These are phyloP conservation scores for Globisporangium spiculum DNA, from an alignment of 352 stramenopile species.

Conservation along the genomic window DNA sequence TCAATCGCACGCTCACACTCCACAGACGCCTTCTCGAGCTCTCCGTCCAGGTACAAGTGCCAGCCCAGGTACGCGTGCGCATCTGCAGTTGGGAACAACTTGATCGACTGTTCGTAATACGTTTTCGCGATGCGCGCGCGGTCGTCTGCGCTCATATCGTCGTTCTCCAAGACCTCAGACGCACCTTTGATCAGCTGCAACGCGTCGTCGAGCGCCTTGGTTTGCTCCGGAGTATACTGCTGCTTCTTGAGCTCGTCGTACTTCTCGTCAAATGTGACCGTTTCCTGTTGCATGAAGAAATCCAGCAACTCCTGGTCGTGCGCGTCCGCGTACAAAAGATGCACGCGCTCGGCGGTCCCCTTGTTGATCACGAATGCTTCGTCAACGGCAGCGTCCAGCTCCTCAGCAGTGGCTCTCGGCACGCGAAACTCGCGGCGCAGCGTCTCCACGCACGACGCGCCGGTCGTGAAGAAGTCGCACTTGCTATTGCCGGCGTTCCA, in stretches of 20 bases:
- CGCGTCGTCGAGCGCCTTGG: constrained; percentile 35
- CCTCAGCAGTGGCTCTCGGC: background rate
- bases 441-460: constrained; percentile 50
- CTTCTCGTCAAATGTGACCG: constrained; percentile 47
- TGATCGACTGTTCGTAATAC: constrained; percentile 70
- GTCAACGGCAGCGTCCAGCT: constrained; percentile 45
- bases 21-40: constrained; percentile 45
- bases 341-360: constrained; percentile 57
- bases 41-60: constrained; percentile 62
- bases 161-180: constrained; percentile 38
- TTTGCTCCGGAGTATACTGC: constrained; percentile 18
- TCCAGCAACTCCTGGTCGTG: constrained; percentile 37
- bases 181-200: constrained; percentile 61
- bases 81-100: constrained; percentile 61
- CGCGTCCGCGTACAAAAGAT: constrained; percentile 55
- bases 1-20: constrained; percentile 62
- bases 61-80: constrained; percentile 65
- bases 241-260: constrained; percentile 42
- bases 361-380: constrained; percentile 68
- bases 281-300: constrained; percentile 27
- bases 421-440: constrained; percentile 53
- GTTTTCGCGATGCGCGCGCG: constrained; percentile 56
- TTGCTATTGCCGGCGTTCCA: constrained; percentile 45
- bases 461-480: constrained; percentile 59
- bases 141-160: constrained; percentile 39